Percentiles rank a stretch among this genome's conserved stretches.
These are phyloP conservation scores for Pichia sp. DNA, from an alignment of 1,139 yeast genomes.

Conservation along the genomic window DNA sequence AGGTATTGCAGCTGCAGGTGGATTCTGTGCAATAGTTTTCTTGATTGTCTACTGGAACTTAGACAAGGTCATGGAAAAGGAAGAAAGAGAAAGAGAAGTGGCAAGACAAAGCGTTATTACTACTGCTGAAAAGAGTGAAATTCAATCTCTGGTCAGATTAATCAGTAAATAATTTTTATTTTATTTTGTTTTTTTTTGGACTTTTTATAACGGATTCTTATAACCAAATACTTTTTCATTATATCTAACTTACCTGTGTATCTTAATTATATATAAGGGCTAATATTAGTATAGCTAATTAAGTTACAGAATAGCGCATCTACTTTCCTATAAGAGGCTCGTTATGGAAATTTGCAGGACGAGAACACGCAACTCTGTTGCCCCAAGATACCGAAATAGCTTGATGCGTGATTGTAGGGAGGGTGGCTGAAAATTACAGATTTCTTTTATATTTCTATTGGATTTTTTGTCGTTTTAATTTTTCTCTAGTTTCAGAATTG, in stretches of 20 bases:
- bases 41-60: slow-evolving; percentile 46
- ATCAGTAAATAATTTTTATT: neutral
- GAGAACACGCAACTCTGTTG: too few relatives aligned
- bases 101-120: neutral
- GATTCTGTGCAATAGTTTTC: slow-evolving; percentile 39
- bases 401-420: too few relatives aligned
- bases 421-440: too few relatives aligned
- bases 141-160: slow-evolving; percentile 1
- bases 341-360: too few relatives aligned
- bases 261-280: too few relatives aligned
- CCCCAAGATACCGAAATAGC: too few relatives aligned
- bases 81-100: slow-evolving; percentile 17
- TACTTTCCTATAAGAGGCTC: too few relatives aligned
- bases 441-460: too few relatives aligned
- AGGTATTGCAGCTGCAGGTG: slow-evolving; percentile 44
- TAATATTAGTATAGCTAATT: too few relatives aligned
- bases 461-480: too few relatives aligned
- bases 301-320: too few relatives aligned
- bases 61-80: slow-evolving; percentile 45
- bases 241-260: neutral
- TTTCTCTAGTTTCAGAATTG: too few relatives aligned
- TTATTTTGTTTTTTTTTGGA: neutral
- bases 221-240: neutral
- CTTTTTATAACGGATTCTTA: neutral
- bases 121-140: neutral